Percentiles rank a stretch among this genome's conserved stretches.
Conservation (phyloP, 345 rosid species). For the Lumnitzera racemosa region DNA sequence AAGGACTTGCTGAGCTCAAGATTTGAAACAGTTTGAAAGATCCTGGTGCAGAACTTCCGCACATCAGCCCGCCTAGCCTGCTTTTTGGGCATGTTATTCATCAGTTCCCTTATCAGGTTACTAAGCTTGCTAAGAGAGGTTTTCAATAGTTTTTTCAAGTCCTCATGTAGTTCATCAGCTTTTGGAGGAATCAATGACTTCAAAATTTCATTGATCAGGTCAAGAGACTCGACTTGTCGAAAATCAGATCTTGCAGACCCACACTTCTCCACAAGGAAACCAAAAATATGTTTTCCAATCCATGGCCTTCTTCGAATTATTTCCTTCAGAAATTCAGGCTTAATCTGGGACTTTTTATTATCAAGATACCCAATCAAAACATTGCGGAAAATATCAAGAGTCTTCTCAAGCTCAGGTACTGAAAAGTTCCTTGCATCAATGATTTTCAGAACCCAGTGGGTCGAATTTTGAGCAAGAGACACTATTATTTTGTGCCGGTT, state of each 20-base stretch:
- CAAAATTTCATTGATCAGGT: conserved; percentile 58
- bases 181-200: conserved; percentile 38
- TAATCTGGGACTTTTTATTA: conserved; percentile 67
- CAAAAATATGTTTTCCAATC: conserved; percentile 54
- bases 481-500: conserved; percentile 65
- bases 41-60: conserved; percentile 56
- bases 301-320: conserved; percentile 66
- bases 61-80: conserved; percentile 56
- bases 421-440: conserved; percentile 53
- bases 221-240: conserved; percentile 79
- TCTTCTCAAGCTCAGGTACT: conserved; percentile 47
- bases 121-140: conserved; percentile 38
- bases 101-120: conserved; percentile 46
- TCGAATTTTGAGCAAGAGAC: conserved; percentile 68
- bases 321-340: conserved; percentile 70
- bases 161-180: conserved; percentile 24
- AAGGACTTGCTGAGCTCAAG: conserved; percentile 46
- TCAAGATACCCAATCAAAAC: conserved; percentile 57
- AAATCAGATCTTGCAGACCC: conserved; percentile 51
- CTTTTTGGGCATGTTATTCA: conserved; percentile 60
- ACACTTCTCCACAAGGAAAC: conserved; percentile 59
- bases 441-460: conserved; percentile 73
- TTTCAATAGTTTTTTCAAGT: conserved; percentile 49
- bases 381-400: conserved; percentile 40
- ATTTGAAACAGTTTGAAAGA: conserved; percentile 46